Conservation (phyloP, 2,329 filamentous ascomycete species). For the Ilyonectria mors-panacis region DNA sequence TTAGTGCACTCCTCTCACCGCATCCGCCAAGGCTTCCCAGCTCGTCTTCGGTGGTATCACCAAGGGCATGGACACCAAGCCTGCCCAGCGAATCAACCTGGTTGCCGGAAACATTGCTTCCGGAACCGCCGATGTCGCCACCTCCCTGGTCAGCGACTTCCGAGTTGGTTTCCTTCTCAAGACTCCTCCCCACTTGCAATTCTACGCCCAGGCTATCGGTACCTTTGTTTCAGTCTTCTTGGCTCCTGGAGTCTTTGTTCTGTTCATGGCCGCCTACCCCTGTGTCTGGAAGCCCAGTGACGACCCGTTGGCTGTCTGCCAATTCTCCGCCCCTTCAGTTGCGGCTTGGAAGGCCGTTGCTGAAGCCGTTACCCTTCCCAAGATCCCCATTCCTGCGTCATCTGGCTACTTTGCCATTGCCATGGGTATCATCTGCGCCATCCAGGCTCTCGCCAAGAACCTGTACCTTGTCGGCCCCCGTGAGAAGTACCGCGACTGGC, state of each 20-base stretch:
- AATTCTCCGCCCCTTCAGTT: conserved; percentile 75
- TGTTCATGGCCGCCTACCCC: conserved; percentile 78
- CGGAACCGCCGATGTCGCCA: conserved; percentile 69
- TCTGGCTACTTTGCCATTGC: conserved; percentile 71
- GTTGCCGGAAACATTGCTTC: conserved; percentile 72
- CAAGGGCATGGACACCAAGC: conserved; percentile 61
- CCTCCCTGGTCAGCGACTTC: conserved; percentile 73
- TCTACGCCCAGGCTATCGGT: conserved; percentile 75
- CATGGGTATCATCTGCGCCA: conserved; percentile 65
- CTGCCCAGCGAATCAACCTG: conserved; percentile 76
- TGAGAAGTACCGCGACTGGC: conserved; percentile 69
- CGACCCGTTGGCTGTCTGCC: conserved; percentile 58
- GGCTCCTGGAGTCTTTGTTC: conserved; percentile 76
- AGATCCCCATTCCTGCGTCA: conserved; percentile 68
- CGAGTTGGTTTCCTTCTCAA: conserved; percentile 77
- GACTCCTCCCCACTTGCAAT: conserved; percentile 76
- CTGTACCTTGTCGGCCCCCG: conserved; percentile 66
- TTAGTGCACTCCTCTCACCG: conserved; percentile 73
- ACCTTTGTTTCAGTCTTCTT: conserved; percentile 76
- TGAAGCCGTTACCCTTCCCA: conserved; percentile 69
- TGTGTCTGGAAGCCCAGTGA: conserved; percentile 71
- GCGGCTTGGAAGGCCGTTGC: conserved; percentile 77
- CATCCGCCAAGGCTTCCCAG: conserved; percentile 78
- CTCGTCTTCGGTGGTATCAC: conserved; percentile 78
- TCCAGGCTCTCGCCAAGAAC: conserved; percentile 68